Conservation (phyloP, 2,329 filamentous ascomycete genomes). For the Colletotrichum sp. region DNA sequence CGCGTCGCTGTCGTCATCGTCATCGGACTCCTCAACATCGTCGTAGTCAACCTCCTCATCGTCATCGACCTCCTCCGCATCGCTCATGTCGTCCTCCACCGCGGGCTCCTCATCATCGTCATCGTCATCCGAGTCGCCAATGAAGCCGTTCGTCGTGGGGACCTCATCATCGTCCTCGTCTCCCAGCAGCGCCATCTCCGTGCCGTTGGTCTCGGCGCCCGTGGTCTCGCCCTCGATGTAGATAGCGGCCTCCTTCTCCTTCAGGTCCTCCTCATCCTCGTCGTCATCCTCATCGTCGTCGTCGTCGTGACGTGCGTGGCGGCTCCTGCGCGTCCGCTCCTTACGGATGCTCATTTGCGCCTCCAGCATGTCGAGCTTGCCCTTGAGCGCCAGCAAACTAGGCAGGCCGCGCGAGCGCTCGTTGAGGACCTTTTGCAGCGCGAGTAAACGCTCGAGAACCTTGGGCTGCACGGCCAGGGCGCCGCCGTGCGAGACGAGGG, state of each 20-base stretch:
- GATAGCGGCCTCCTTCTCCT: conserved; percentile 56
- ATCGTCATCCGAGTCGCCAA: conserved; percentile 66
- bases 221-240: conserved; percentile 81
- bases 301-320: conserved; percentile 38
- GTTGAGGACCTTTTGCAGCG: conserved; percentile 85
- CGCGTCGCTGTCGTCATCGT: conserved; percentile 60
- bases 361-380: conserved; percentile 93
- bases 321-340: conserved; percentile 61
- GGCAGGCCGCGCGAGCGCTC: conserved; percentile 84
- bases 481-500: conserved; percentile 88
- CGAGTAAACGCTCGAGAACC: conserved; percentile 76
- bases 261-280: conserved; percentile 61
- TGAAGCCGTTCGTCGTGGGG: conserved; percentile 57
- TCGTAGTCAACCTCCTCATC: conserved; percentile 66
- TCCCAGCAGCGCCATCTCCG: conserved; percentile 41
- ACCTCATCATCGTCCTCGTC: conserved; percentile 65
- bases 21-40: conserved; percentile 60
- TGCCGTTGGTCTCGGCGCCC: conserved; percentile 37
- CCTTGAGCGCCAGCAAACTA: conserved; percentile 86
- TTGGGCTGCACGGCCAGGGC: conserved; percentile 88
- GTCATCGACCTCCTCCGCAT: conserved; percentile 55
- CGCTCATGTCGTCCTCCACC: conserved; percentile 48
- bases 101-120: conserved; percentile 45
- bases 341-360: conserved; percentile 84
- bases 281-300: conserved; percentile 59